A percentile compares a stretch with the other conserved stretches of the same genome.
Evolutionary conservation across 495 filamentous ascomycete species (phyloP).

Genomic region (Penicillium robsamsonii): DNA sequence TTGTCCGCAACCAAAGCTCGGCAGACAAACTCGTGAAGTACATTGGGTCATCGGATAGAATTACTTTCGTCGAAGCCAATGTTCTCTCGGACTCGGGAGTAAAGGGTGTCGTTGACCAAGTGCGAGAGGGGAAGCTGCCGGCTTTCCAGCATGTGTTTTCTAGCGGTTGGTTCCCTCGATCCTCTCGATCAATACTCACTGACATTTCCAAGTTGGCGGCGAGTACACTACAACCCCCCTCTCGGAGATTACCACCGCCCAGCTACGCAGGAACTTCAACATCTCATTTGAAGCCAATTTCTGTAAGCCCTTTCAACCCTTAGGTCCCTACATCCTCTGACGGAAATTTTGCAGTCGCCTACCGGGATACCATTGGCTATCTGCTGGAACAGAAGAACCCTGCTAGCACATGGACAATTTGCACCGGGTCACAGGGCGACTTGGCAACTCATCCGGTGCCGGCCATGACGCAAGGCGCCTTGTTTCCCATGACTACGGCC

Average conservation of each 20-base stretch:
- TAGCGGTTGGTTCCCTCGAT: conserved; percentile 23
- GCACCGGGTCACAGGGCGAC: conserved; percentile 39
- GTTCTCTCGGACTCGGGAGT: conserved; percentile 33
- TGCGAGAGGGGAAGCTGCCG: conserved; percentile 36
- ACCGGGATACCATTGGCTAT: conserved; percentile 38
- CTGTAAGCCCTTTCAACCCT: conserved; percentile 25
- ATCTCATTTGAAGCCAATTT: conserved; percentile 39
- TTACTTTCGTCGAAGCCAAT: conserved; percentile 35
- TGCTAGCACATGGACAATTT: conserved; percentile 36
- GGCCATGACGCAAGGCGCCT: conserved; percentile 36
- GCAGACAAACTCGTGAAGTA: conserved; percentile 38
- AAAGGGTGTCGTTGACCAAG: conserved; percentile 37
- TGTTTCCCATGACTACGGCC: conserved; percentile 35
- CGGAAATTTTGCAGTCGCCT: conserved; percentile 30
- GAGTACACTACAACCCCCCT: conserved; percentile 27
- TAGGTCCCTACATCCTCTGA: background rate
- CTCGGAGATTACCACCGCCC: conserved; percentile 22
- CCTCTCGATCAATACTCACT: background rate
- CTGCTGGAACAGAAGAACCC: conserved; percentile 35
- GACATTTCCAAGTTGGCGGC: conserved; percentile 27
- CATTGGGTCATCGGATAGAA: conserved; percentile 31
- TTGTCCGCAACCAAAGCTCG: conserved; percentile 39
- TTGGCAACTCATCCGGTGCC: conserved; percentile 24
- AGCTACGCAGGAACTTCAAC: conserved; percentile 32
- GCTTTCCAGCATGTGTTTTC: conserved; percentile 43